Evolutionary conservation across 2,329 filamentous ascomycete species (phyloP).

Genomic region (Pseudopithomyces maydicus): DNA sequence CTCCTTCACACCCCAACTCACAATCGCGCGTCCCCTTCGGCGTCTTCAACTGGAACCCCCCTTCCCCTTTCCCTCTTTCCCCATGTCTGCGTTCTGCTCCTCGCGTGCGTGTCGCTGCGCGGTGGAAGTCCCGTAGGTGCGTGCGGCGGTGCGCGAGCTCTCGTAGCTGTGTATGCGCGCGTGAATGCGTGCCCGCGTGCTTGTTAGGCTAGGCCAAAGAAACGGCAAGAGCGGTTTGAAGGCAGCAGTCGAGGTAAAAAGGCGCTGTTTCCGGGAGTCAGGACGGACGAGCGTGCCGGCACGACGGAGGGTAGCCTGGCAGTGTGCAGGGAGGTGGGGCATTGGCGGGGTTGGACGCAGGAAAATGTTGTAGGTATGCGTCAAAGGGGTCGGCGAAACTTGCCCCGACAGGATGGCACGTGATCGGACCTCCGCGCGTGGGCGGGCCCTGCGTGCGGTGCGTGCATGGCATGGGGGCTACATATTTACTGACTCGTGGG

Average conservation of each 20-base stretch:
- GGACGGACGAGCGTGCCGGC: constrained; percentile 20
- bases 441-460: too few relatives aligned
- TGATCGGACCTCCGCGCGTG: constrained; percentile 7
- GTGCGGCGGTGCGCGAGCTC: too few relatives aligned
- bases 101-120: constrained; percentile 14
- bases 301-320: constrained; percentile 19
- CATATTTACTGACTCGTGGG: too few relatives aligned
- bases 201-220: constrained; percentile 17
- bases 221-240: constrained; percentile 18
- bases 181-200: constrained; percentile 1
- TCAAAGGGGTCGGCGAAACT: constrained; percentile 15
- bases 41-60: constrained; percentile 74
- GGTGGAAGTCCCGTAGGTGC: too few relatives aligned
- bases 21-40: constrained; percentile 92
- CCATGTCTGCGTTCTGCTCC: constrained; percentile 45
- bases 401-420: constrained; percentile 2
- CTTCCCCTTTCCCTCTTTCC: constrained; percentile 49
- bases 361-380: constrained; percentile 20
- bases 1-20: constrained; percentile 61
- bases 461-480: too few relatives aligned
- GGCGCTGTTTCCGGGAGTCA: constrained; percentile 10
- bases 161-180: too few relatives aligned
- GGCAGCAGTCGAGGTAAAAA: background rate
- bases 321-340: constrained; percentile 21
- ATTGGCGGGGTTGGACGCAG: constrained; percentile 28